These are phyloP conservation scores for Wolfiporia cocos DNA, from an alignment of 1,284 basidiomycete species.

Conservation along the genomic window DNA sequence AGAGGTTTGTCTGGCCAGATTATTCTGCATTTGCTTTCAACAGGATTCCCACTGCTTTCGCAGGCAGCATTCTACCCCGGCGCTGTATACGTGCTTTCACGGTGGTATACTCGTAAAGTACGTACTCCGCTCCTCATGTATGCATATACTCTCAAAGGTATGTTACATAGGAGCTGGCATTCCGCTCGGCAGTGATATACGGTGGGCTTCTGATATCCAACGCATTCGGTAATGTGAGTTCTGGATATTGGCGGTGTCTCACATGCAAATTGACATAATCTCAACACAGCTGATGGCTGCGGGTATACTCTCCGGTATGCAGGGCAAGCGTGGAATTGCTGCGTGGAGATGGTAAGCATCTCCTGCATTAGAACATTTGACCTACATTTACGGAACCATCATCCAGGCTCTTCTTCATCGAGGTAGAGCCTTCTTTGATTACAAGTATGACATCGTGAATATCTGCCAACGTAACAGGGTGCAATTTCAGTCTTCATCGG, in stretches of 20 bases:
- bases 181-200: constrained; percentile 68
- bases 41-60: background rate
- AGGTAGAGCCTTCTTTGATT: constrained; percentile 32
- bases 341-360: constrained; percentile 62
- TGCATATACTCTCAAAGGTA: background rate
- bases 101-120: constrained; percentile 64
- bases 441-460: too few species aligned
- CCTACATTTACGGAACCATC: background rate
- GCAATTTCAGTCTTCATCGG: constrained; percentile 51
- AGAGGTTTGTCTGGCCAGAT: constrained; percentile 38
- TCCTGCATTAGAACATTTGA: constrained; percentile 1
- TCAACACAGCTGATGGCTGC: constrained; percentile 60
- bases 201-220: constrained; percentile 67
- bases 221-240: constrained; percentile 66
- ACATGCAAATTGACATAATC: background rate
- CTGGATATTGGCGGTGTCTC: background rate
- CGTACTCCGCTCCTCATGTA: background rate
- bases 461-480: constrained; percentile 42
- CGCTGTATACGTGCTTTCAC: constrained; percentile 51
- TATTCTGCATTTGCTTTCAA: background rate
- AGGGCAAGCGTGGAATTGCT: constrained; percentile 57
- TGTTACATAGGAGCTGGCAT: constrained; percentile 47
- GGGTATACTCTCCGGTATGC: constrained; percentile 65
- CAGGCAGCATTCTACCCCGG: constrained; percentile 62
- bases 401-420: constrained; percentile 54